Evolutionary conservation across 2,329 filamentous ascomycete species (phyloP), one percentile per base, ranked within the genome.

Genomic region (Corynespora cassiicola): DNA sequence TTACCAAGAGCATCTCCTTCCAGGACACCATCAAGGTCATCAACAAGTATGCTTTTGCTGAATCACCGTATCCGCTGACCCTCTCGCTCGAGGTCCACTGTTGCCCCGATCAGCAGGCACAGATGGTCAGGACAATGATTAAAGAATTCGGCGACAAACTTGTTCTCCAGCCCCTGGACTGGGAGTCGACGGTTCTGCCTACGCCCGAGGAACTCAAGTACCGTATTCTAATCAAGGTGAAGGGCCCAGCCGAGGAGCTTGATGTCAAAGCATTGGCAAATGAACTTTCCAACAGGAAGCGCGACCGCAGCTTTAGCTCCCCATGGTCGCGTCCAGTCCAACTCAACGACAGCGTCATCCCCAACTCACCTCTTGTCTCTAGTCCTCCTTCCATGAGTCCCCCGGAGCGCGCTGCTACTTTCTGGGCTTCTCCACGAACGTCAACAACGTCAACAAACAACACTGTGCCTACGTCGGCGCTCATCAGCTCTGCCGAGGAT

Each of bases 11-110:
- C 42, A 90, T 97, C 38, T 83, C 88, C 23, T 99, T 99, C 70
- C 80, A 84, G 29, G 92, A 97, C 67, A 92, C 92, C 48, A 90
- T 99, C 72, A 87, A 85, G 17, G 90, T 91, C 33, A 94, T 99
- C 66, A 89, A 91, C 69, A 91, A 92, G 65, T 96, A 96, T 64
- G 94, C 94, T 2, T 99, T 99, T 61, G 78, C 85, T 50, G 86
- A 86, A 39, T 90, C 88, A n/a, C 81, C 81, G 15, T 96, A 91
- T 54, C 94, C 94, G 1, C 77, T 99, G 11, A 95, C 94, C 74
- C 85, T 99, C 47, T 97, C 94, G 1, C 85, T 99, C 10, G 94
- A 99, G 67, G 91, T 97, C 4, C 94, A 97, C 65, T 97, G 94
- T 78, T 88, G 82, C 53, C 74, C 84, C 2, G 75, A 84, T 9